Evolutionary conservation across 768 basidiomycete species (phyloP), one percentile per base, ranked within the genome.

Genomic region (Rhizopogon vinicolor): DNA sequence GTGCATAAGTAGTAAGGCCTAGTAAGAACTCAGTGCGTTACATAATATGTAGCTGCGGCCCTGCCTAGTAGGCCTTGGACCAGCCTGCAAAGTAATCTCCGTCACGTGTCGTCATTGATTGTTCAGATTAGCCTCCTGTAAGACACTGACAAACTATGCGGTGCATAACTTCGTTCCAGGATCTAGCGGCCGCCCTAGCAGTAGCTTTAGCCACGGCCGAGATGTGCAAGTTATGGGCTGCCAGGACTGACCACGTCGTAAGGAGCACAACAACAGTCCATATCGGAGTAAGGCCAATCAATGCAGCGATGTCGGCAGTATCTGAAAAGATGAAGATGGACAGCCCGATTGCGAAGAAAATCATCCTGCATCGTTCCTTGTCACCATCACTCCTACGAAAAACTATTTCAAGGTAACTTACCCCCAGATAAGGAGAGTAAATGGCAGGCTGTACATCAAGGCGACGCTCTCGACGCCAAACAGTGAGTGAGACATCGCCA

Each of bases 361-460:
- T 41, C 57, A 58, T 58, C n/a, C 57, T 58, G 35, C 2, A 19
- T 41, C 1, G 28, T 35, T 16, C 31, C 7, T 35, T 13, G 33
- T 48, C 19, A 48, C 8, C 7, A 28, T 37, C 7, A 25, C 7
- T 5, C n/a, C 10, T 12, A 7, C 16, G 19, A 25, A 9, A 29
- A 37, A n/a, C 10, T 6, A 33, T 16, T 18, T 33, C 3, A 6
- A 45, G 9, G 28, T 3, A 33, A n/a, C 70, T 51, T 44, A 72
- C 70, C 61, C 62, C 63, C 66, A 71, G 60, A 72, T 65, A 33
- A 70, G 61, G 14, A 70, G 58, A 18, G 66, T 69, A 49, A 68
- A 68, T 9, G 71, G 71, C 25, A 72, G 58, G 44, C 66, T 70
- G 56, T 67, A 71, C 46, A 69, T 56, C 19, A 72, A 67, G 1